These are phyloP conservation scores for Aquilaria malaccensis DNA, from an alignment of 345 rosid genomes.

Conservation along the genomic window DNA sequence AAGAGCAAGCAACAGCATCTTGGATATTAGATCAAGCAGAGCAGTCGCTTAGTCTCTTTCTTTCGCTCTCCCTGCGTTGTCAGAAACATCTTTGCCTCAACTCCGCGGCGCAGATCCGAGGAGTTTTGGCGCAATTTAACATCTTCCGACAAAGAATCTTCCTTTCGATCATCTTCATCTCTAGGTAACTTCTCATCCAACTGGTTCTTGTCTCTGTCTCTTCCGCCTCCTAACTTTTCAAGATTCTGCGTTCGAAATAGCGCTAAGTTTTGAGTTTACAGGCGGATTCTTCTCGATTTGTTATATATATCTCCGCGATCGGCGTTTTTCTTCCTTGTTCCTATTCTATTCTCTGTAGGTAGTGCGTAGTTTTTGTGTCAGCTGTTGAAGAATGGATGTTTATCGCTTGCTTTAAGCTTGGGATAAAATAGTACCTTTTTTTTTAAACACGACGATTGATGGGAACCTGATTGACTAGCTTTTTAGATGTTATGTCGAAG, in stretches of 20 bases:
- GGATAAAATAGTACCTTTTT: too few species aligned
- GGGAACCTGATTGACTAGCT: too few species aligned
- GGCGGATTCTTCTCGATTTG: not conserved
- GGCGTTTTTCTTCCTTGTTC: too few species aligned
- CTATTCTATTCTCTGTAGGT: too few species aligned
- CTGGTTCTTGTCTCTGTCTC: not conserved
- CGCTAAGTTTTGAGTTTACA: too few species aligned
- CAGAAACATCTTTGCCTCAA: slow-evolving; percentile 5
- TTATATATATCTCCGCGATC: not conserved
- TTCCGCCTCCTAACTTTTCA: too few species aligned
- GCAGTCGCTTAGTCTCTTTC: not conserved
- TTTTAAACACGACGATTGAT: too few species aligned
- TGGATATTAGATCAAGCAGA: not conserved
- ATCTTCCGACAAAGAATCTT: slow-evolving; percentile 5
- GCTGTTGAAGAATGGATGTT: too few species aligned
- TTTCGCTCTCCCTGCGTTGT: not conserved
- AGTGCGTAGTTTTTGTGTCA: too few species aligned
- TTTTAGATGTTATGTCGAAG: too few species aligned
- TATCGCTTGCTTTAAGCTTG: too few species aligned
- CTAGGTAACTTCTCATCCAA: not conserved
- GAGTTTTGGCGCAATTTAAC: slow-evolving; percentile 28
- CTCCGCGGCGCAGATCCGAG: slow-evolving; percentile 32
- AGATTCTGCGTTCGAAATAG: too few species aligned
- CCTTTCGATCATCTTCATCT: slow-evolving; percentile 5
- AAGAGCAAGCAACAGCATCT: not conserved